Conservation (phyloP, 148 eudicot genomes). For the Agrostemma githago region DNA sequence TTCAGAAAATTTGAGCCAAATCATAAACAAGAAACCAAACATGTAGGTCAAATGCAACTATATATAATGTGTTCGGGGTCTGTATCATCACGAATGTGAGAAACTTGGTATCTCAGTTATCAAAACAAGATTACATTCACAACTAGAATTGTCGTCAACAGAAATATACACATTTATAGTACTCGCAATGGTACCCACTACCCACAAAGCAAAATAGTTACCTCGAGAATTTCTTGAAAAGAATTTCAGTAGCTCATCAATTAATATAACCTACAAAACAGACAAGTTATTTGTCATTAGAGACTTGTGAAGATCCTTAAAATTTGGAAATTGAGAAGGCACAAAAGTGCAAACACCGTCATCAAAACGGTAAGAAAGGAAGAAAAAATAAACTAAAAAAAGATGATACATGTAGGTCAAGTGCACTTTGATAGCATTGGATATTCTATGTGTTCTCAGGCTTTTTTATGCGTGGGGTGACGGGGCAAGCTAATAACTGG, state of each 20-base stretch:
- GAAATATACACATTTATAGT: neutral
- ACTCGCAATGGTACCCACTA: neutral
- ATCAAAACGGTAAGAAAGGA: neutral
- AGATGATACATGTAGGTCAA: no score
- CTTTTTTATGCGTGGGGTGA: neutral
- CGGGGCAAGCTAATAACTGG: neutral
- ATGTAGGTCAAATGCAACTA: neutral
- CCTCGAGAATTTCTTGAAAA: constrained; percentile 71
- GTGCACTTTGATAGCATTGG: neutral
- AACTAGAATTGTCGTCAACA: neutral
- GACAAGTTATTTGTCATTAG: neutral
- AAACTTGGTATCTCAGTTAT: neutral
- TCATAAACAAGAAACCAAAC: neutral
- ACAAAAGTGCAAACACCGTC: neutral
- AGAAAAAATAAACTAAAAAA: neutral
- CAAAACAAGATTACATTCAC: neutral
- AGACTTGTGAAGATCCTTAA: neutral
- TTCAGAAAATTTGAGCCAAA: neutral
- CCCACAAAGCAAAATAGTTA: constrained; percentile 19
- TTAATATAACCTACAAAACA: constrained; percentile 68
- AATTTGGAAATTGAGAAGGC: neutral
- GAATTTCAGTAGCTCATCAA: constrained; percentile 91
- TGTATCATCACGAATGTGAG: no score
- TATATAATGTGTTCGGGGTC: no score
- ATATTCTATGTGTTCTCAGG: neutral